Base-by-base conservation (phyloP, 2,329 filamentous ascomycete species). In the Calonectria crousiana region DNA sequence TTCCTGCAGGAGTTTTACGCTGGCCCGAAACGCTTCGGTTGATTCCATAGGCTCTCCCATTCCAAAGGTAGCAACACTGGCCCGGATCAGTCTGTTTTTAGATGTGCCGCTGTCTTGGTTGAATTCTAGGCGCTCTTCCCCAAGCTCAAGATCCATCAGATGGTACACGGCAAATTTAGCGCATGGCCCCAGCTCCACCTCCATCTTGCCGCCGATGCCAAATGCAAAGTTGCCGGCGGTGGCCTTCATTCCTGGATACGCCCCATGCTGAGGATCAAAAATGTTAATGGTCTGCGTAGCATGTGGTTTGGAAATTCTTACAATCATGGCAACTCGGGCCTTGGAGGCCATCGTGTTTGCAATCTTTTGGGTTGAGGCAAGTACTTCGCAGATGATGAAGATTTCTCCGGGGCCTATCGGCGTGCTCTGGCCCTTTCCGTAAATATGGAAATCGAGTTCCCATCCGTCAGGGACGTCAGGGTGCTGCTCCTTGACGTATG, bases 191-290 rank as follows among this genome's bases (percentile, higher is more conserved):
- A 78, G 30, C 20, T 82, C 80, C 34, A 82, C 69, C 44, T 82
- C 81, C 78, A 81, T 78, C 1, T 77, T 64, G 0, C 82, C 84
- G 0, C 81, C 82, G 23, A 83, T 79, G 0, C 82, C 81, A 6
- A 82, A 82, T 0, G 86, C 88, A 53, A 91, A 86, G 72, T 90
- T 90, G 0, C 89, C 90, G 0, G 85, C 83, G 0, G 88, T 91
- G 0, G 88, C 89, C n/a, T 87, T 86, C 77, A 91, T 89, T 0
- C 86, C 85, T 0, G 83, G 81, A 69, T 91, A 91, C 0, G 86
- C 83, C 0, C 82, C 86, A 74, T 91, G 89, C 78, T 79, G 2
- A 9, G 0, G 5, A 1, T 1, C 10, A 10, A 4, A 26, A 75
- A 28, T 75, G 67, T 2, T 0, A 38, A 32, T 18, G 4, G 14